Evolutionary conservation across 2,329 filamentous ascomycete species (phyloP), one percentile per base, ranked within the genome.

Genomic region (Chrysosporium queenslandicum): DNA sequence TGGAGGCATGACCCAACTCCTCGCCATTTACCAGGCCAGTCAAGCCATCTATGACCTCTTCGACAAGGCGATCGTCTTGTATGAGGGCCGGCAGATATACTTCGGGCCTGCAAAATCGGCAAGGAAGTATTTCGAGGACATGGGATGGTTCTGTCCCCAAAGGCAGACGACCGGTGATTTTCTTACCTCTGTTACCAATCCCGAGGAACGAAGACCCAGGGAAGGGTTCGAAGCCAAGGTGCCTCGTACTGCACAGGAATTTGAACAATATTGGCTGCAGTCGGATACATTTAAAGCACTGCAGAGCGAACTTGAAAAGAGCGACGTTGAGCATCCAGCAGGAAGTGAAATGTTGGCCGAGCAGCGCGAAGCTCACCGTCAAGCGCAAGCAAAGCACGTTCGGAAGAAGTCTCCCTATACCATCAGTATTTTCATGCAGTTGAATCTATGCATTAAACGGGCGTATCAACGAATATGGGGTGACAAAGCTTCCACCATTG

Each of bases 391-490:
- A 47, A 69, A 70, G 53, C 68, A 68, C 56, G 65, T 64, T 32
- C 61, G 63, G 21, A 64, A 60, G 25, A 65, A 64, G 41, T 68
- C 62, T 56, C 87, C 89, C 0, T 95, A 85, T 68, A 90, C 87
- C 1, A 75, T 95, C 36, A 90, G 86, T 0, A 86, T 85, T 59
- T 54, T 58, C 1, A 85, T 91, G 71, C 90, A 96, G 66, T 69
- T 94, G 56, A 68, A 77, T 58, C 79, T 96, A n/a, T 94, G 88
- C 64, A 73, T 91, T 14, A 85, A 82, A 75, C 82, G 90, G 64
- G 88, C 87, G 4, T 91, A 83, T 71, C 79, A 81, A 63, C 80
- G 89, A 40, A 63, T 95, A 7, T 77, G 74, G 53, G 86, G 85
- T 53, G 89, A 95, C 60, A 86, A 86, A 23, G 83, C 79, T 57